Evolutionary conservation across 176 grass and related monocot genomes (phyloP).

Genomic region (Chrysopogon serrulatus): DNA sequence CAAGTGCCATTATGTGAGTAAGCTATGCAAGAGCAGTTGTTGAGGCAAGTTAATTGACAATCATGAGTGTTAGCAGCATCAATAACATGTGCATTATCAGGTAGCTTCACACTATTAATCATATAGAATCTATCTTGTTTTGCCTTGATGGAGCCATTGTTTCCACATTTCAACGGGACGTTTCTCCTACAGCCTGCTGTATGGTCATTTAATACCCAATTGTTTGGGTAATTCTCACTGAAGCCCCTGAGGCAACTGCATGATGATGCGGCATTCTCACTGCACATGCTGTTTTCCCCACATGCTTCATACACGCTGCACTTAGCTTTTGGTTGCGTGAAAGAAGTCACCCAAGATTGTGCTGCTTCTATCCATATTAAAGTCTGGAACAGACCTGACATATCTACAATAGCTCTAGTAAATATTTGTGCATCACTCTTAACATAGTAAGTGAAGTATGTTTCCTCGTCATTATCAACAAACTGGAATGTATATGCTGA

Average conservation of each 20-base stretch:
- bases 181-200: slow-evolving; percentile 31
- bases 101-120: slow-evolving; percentile 8
- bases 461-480: slow-evolving; percentile 19
- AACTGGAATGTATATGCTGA: slow-evolving; percentile 18
- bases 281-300: slow-evolving; percentile 32
- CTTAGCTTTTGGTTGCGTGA: not conserved
- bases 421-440: not conserved
- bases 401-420: not conserved
- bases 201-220: slow-evolving; percentile 9
- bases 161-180: slow-evolving; percentile 4
- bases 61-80: not conserved
- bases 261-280: not conserved
- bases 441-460: slow-evolving; percentile 18
- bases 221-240: not conserved
- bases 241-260: slow-evolving; percentile 45
- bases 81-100: not conserved
- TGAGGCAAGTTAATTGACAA: slow-evolving; percentile 22
- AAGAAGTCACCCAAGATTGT: slow-evolving; percentile 2
- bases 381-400: not conserved
- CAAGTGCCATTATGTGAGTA: slow-evolving; percentile 32
- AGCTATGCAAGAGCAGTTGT: slow-evolving; percentile 33
- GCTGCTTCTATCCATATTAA: not conserved
- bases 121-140: slow-evolving; percentile 17
- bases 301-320: slow-evolving; percentile 23
- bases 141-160: not conserved